Percentiles rank a stretch among this genome's conserved stretches.
Evolutionary conservation across 306 rosid genomes (phyloP).

Genomic region (Cucurbita pepo): DNA sequence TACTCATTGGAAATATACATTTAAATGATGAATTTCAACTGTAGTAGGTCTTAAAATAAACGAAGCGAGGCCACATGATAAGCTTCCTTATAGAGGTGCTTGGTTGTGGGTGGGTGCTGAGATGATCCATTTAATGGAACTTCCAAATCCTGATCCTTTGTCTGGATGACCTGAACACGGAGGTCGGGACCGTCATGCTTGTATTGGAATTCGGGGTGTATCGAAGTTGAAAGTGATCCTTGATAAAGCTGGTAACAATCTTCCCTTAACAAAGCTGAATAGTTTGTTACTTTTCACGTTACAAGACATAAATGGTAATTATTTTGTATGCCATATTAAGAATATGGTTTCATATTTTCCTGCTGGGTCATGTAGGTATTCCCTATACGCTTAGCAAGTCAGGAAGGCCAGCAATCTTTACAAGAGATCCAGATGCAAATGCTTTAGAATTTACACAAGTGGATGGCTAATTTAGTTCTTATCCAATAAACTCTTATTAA

Average conservation of each 20-base stretch:
- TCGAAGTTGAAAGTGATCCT: constrained; percentile 78
- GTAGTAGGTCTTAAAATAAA: constrained; percentile 71
- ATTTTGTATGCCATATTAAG: neutral
- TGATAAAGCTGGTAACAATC: constrained; percentile 54
- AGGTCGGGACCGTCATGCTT: constrained; percentile 85
- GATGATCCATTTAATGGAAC: constrained; percentile 97
- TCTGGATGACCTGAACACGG: constrained; percentile 81
- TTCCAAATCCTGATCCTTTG: constrained; percentile 90
- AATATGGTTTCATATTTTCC: neutral
- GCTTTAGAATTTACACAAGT: constrained; percentile 85
- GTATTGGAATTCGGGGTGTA: constrained; percentile 63
- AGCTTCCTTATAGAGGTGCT: constrained; percentile 93
- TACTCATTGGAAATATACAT: neutral
- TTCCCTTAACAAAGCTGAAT: neutral
- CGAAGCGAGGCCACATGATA: constrained; percentile 89
- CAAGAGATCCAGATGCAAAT: constrained; percentile 86
- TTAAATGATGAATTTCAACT: neutral
- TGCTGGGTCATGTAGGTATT: constrained; percentile 31
- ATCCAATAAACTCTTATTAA: neutral
- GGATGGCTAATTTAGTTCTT: constrained; percentile 24
- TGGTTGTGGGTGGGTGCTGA: constrained; percentile 96
- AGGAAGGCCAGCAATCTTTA: constrained; percentile 91
- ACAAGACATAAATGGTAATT: neutral
- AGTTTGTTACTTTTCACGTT: neutral
- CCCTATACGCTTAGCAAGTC: constrained; percentile 85